Conservation (phyloP, 1,139 yeast species). For the Kurtzmaniella quercitrusa region DNA sequence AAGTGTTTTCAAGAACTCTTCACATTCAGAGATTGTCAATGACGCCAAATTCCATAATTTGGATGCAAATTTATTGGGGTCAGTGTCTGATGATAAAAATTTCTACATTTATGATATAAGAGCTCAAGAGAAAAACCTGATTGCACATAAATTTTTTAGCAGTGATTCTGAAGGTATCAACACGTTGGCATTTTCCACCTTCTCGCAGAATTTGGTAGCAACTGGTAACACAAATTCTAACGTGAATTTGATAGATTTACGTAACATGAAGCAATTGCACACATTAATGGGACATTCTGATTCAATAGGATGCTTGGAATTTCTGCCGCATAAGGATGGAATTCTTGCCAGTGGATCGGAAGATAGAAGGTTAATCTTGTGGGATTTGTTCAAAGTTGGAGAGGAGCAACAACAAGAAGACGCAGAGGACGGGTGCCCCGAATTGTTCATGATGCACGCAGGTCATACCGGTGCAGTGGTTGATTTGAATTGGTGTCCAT, state of each 20-base stretch:
- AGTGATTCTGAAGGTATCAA: conserved; percentile 48
- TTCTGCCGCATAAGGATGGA: conserved; percentile 69
- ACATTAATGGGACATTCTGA: conserved; percentile 77
- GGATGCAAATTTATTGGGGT: conserved; percentile 50
- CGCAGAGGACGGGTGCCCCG: conserved; percentile 79
- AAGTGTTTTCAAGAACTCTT: conserved; percentile 22
- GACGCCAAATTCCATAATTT: conserved; percentile 69
- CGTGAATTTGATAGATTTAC: conserved; percentile 56
- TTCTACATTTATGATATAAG: conserved; percentile 44
- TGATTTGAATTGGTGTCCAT: conserved; percentile 68
- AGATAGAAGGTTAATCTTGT: conserved; percentile 66
- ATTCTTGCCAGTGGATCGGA: conserved; percentile 69
- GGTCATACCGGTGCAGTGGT: conserved; percentile 77
- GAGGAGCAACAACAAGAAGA: conserved; percentile 79
- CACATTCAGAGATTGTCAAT: conserved; percentile 59
- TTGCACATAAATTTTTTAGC: conserved; percentile 22
- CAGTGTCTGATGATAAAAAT: conserved; percentile 65
- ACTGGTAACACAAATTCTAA: conserved; percentile 70
- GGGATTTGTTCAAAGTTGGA: conserved; percentile 73
- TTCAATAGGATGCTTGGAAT: conserved; percentile 63
- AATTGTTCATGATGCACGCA: conserved; percentile 80
- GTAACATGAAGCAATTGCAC: conserved; percentile 52
- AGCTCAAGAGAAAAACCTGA: conserved; percentile 9
- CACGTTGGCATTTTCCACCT: conserved; percentile 61
- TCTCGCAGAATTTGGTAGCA: conserved; percentile 55